Base-by-base conservation (phyloP, 495 filamentous ascomycete species). In the Jackrogersella multiformis region DNA sequence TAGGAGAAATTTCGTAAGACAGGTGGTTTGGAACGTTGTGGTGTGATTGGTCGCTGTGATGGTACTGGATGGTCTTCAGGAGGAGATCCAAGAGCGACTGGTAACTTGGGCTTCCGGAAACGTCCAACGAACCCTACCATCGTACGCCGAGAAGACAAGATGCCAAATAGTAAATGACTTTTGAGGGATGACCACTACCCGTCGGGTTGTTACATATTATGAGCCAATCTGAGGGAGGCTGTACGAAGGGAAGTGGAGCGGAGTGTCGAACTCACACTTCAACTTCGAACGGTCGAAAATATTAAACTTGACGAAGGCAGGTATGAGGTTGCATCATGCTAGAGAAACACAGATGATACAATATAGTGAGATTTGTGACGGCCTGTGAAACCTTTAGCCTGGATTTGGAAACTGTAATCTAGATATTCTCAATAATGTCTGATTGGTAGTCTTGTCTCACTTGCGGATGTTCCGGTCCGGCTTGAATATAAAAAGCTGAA, bases 1-100 rank as follows among this genome's bases (percentile, higher is more conserved):
- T 75, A 75, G 15, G 73, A 75, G 58, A 75, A 75, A 42, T 75
- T 75, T 30, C 73, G 57, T 30, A 73, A 20, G 8, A 75, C 62
- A 6, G 73, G 73, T 9, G 71, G 64, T 8, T 46, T 56, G 18
- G 53, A 16, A 7, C 28, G 20, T 26, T 21, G 63, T 20, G 66
- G 54, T 21, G 56, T 56, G 36, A 38, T 46, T 8, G 56, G 28
- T 20, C 42, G 57, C 36, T 30, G 61, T 2, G 36, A 35, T 42
- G 36, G 23, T 55, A 55, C 12, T 16, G n/a, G n/a, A 38, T 42
- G 39, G 34, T 71, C 64, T 30, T 58, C 61, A 4, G 53, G 39
- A 4, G 61, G 58, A 34, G 62, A 70, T 49, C 61, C 66, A 18
- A 53, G 59, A 24, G 36, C 41, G 30, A 61, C 20, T 24, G 73